phyloP scores from a whole-genome alignment of 805 yeast genomes.

The Torulaspora indica region DNA sequence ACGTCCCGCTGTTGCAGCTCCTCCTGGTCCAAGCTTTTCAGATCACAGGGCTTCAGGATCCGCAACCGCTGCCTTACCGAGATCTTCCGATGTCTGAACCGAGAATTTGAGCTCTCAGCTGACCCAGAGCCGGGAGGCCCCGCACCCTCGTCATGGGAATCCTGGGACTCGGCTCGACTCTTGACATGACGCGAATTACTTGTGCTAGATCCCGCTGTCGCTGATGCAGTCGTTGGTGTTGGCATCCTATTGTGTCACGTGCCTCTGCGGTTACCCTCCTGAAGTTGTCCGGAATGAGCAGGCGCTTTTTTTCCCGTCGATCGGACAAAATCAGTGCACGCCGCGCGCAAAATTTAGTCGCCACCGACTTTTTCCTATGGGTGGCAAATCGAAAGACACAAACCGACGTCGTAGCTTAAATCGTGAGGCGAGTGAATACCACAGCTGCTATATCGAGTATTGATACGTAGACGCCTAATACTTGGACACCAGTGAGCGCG shows the following conservation, averaged over 20 bases:
- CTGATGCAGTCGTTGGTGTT: conserved; percentile 9
- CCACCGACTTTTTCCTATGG: not conserved
- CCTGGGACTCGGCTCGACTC: conserved; percentile 7
- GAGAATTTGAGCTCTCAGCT: conserved; percentile 46
- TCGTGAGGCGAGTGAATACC: not conserved
- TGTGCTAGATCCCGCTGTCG: not conserved
- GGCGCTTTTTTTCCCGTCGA: not conserved
- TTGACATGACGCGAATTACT: conserved; percentile 9
- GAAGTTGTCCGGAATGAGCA: not conserved
- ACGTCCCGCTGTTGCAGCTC: conserved; percentile 66
- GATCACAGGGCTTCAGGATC: conserved; percentile 69
- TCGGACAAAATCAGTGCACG: conserved; percentile 3
- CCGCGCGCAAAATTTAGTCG: conserved; percentile 1
- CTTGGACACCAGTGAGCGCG: not conserved
- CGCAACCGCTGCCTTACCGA: conserved; percentile 84
- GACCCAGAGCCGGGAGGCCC: conserved; percentile 12
- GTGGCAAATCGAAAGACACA: conserved; percentile 1
- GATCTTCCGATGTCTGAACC: conserved; percentile 92
- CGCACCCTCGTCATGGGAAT: conserved; percentile 2
- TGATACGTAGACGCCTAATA: not conserved
- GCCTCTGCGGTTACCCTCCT: conserved; percentile 1
- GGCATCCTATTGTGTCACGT: conserved; percentile 12
- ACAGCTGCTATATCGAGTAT: not conserved
- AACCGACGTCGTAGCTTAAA: not conserved
- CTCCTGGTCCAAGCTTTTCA: conserved; percentile 68